These are phyloP conservation scores for Citrullus amarus DNA, from an alignment of 306 rosid species.

Conservation along the genomic window DNA sequence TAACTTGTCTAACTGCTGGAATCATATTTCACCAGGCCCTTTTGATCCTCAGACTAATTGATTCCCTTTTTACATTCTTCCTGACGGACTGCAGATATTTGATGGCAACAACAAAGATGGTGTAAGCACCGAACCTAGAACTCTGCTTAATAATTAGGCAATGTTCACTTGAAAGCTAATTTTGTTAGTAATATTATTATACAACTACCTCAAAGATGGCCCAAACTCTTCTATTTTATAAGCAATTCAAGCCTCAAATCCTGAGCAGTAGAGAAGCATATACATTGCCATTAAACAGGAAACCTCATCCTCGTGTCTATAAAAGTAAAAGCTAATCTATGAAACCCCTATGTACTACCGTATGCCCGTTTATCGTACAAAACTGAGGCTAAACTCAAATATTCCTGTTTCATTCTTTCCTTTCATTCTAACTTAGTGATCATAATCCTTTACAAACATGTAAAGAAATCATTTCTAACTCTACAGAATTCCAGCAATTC, in stretches of 20 bases:
- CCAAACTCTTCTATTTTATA: not conserved
- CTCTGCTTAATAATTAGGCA: not conserved
- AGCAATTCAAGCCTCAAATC: not conserved
- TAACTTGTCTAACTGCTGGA: not conserved
- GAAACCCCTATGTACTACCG: too few species aligned
- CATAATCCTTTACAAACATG: not conserved
- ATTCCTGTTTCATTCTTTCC: not conserved
- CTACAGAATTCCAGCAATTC: not conserved
- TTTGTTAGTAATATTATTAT: not conserved
- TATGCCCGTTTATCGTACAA: not conserved
- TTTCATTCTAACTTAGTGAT: not conserved
- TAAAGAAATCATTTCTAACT: not conserved
- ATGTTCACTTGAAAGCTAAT: not conserved
- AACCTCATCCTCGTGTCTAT: not conserved
- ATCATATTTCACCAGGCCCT: not conserved
- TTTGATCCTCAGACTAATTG: not conserved
- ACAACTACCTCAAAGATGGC: not conserved
- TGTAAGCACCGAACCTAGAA: not conserved
- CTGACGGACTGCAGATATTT: not conserved
- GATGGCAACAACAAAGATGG: not conserved
- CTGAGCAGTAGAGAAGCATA: not conserved
- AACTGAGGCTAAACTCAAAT: not conserved
- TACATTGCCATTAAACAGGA: not conserved
- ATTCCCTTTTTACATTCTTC: not conserved
- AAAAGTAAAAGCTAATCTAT: too few species aligned